phyloP scores from a whole-genome alignment of 768 basidiomycete genomes.

The Ramaria sp. region DNA sequence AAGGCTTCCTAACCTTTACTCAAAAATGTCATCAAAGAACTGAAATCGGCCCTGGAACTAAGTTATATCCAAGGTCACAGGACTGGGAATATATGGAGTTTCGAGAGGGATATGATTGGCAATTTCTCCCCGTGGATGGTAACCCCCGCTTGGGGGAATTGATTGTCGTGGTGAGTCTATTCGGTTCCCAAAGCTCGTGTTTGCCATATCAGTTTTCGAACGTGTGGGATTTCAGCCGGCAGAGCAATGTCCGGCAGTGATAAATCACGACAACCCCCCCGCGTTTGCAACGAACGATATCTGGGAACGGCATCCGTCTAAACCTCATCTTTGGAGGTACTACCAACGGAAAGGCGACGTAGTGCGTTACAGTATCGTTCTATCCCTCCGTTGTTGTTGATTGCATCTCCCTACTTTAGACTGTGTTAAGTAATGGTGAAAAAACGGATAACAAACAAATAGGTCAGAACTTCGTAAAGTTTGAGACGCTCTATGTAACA shows the following conservation, averaged over 20 bases:
- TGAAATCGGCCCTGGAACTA: slow-evolving; percentile 12
- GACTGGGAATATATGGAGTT: slow-evolving; percentile 11
- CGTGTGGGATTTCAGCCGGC: slow-evolving; percentile 13
- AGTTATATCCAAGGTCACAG: slow-evolving; percentile 3
- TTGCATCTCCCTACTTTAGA: slow-evolving; percentile 12
- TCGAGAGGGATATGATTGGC: slow-evolving; percentile 1
- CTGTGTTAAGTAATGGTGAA: slow-evolving; percentile 22
- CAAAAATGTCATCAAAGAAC: slow-evolving; percentile 11
- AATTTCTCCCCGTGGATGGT: slow-evolving; percentile 4
- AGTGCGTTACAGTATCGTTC: not conserved
- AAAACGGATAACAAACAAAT: slow-evolving; percentile 21
- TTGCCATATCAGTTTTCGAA: slow-evolving; percentile 8
- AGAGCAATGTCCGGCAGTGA: slow-evolving; percentile 11
- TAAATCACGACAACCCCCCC: not conserved
- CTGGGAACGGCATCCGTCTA: not conserved
- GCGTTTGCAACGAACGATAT: not conserved
- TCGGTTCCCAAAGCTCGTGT: not conserved
- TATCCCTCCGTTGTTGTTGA: not conserved
- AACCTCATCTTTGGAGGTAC: not conserved
- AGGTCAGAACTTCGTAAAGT: slow-evolving; percentile 10
- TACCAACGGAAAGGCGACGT: not conserved
- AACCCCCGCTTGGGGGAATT: slow-evolving; percentile 10
- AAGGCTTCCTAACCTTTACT: not conserved
- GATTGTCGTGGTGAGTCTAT: slow-evolving; percentile 15
- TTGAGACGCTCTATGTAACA: not conserved